phyloP scores from a whole-genome alignment of 225 moss, liverwort and hornwort species.

The Lunularia cruciata region DNA sequence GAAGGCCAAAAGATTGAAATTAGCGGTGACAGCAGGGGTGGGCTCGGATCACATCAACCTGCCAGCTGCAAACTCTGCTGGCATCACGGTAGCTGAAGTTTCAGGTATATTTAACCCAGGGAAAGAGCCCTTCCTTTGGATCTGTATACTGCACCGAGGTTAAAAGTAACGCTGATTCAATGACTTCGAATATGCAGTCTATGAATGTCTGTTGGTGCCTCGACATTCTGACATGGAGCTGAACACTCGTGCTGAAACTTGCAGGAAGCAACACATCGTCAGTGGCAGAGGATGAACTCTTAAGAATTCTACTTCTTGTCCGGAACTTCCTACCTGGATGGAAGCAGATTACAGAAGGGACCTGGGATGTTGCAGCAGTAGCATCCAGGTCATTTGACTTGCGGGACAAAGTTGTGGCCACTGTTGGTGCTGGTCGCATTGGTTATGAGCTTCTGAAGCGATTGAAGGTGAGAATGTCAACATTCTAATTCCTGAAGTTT shows the following conservation, averaged over 20 bases:
- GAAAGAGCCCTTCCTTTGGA: too few species aligned
- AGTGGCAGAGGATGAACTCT: constrained; percentile 65
- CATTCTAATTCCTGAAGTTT: neutral
- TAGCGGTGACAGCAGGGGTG: constrained; percentile 60
- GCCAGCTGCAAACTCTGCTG: constrained; percentile 39
- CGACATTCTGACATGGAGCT: too few species aligned
- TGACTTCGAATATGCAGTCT: too few species aligned
- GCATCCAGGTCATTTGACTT: constrained; percentile 53
- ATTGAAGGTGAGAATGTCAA: constrained; percentile 42
- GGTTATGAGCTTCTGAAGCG: constrained; percentile 66
- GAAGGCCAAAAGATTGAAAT: constrained; percentile 55
- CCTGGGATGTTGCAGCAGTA: constrained; percentile 62
- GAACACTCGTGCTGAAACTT: neutral
- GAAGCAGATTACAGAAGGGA: constrained; percentile 50
- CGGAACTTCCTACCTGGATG: constrained; percentile 57
- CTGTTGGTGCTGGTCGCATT: constrained; percentile 63
- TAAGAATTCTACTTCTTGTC: constrained; percentile 52
- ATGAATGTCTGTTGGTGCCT: too few species aligned
- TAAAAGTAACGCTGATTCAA: too few species aligned
- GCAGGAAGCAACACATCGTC: constrained; percentile 66
- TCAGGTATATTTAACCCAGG: constrained; percentile 32
- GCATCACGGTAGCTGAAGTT: constrained; percentile 59
- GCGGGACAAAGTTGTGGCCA: constrained; percentile 56
- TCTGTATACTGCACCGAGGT: too few species aligned
- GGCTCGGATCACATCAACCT: constrained; percentile 70